Evolutionary conservation across 2,329 filamentous ascomycete genomes (phyloP).

Genomic region (Coniella vitis): DNA sequence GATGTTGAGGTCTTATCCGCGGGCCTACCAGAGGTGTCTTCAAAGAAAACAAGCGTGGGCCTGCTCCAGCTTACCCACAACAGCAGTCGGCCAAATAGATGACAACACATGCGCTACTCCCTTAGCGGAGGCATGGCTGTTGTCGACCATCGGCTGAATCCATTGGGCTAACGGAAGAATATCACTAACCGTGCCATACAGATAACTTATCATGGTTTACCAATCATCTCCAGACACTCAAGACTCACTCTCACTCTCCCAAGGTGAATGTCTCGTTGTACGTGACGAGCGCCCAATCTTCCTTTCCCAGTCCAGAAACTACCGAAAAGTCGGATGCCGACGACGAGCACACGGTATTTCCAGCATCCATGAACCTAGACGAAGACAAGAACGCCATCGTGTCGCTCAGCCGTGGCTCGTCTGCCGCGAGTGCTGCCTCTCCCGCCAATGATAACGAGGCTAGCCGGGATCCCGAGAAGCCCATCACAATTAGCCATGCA

Average conservation of each 20-base stretch:
- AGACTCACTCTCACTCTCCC: conserved; percentile 31
- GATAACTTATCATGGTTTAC: conserved; percentile 32
- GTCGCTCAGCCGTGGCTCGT: background rate
- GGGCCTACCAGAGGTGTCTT: too few species aligned
- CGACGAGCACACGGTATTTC: conserved; percentile 1
- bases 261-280: conserved; percentile 33
- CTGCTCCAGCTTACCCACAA: too few species aligned
- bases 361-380: conserved; percentile 16
- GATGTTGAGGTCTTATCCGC: background rate
- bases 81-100: too few species aligned
- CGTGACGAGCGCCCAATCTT: conserved; percentile 25
- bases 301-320: conserved; percentile 10
- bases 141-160: too few species aligned
- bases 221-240: conserved; percentile 32
- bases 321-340: background rate
- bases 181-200: conserved; percentile 8
- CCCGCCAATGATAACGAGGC: background rate
- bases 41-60: too few species aligned
- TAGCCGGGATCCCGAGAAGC: conserved; percentile 7
- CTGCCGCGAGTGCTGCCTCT: background rate
- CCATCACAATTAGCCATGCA: background rate
- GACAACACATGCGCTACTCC: too few species aligned
- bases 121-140: too few species aligned
- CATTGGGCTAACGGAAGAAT: background rate
- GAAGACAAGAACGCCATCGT: conserved; percentile 8